phyloP scores from a whole-genome alignment of 2,329 filamentous ascomycete species.

The Penicillium janthinellum region DNA sequence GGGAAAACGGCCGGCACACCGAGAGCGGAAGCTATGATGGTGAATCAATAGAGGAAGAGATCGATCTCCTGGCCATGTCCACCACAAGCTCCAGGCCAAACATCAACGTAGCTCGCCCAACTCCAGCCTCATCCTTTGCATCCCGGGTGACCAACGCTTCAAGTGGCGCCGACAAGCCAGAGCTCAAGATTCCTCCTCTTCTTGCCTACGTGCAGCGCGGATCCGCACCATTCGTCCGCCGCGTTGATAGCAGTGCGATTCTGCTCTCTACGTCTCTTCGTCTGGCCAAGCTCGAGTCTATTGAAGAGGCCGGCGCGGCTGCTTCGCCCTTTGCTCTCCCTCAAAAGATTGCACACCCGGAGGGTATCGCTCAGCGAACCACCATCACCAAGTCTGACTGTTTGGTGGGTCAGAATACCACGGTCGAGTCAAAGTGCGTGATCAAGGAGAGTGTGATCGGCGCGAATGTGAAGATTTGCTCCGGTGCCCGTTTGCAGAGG shows the following conservation, averaged over 20 bases:
- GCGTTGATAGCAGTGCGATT: constrained; percentile 83
- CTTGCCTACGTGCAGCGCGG: constrained; percentile 75
- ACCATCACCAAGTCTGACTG: constrained; percentile 82
- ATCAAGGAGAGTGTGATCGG: constrained; percentile 92
- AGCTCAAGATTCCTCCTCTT: constrained; percentile 53
- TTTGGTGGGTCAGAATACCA: constrained; percentile 84
- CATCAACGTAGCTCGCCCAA: constrained; percentile 3
- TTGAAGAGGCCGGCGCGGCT: constrained; percentile 62
- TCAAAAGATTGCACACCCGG: constrained; percentile 79
- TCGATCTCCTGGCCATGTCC: constrained; percentile 57
- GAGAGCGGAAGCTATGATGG: constrained; percentile 41
- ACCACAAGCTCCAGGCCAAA: constrained; percentile 49
- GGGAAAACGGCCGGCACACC: constrained; percentile 42
- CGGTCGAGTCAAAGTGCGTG: constrained; percentile 83
- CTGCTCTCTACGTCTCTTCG: constrained; percentile 80
- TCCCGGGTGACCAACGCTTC: constrained; percentile 32
- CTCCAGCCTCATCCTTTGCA: constrained; percentile 18
- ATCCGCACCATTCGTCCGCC: constrained; percentile 70
- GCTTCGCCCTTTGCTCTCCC: constrained; percentile 75
- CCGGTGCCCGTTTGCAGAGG: constrained; percentile 81
- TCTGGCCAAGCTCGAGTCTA: constrained; percentile 75
- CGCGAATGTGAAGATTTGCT: constrained; percentile 80
- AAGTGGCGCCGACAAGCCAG: constrained; percentile 8
- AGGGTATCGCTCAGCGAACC: constrained; percentile 75
- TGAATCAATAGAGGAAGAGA: constrained; percentile 54